phyloP scores from a whole-genome alignment of 208 protist genomes.

The Leishmania amazonensis region DNA sequence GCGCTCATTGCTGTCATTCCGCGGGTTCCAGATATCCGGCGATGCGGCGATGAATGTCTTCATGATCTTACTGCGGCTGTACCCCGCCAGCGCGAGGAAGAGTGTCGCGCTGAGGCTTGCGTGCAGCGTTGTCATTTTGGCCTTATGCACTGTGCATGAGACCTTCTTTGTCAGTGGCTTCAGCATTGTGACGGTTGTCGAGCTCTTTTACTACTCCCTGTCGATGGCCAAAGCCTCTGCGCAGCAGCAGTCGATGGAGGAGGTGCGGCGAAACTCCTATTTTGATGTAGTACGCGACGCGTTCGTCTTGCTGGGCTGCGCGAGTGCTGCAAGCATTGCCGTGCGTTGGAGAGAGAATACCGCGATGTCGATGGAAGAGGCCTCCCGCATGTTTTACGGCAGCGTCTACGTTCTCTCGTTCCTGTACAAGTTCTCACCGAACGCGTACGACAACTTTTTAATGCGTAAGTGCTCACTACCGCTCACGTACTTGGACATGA shows the following conservation, averaged over 20 bases:
- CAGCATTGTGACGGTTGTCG: conserved; percentile 52
- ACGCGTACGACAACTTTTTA: conserved; percentile 79
- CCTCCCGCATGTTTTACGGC: conserved; percentile 60
- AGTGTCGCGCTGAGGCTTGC: conserved; percentile 26
- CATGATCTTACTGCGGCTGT: conserved; percentile 28
- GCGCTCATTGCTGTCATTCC: conserved; percentile 76
- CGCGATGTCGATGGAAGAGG: conserved; percentile 30
- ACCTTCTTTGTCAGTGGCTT: conserved; percentile 61
- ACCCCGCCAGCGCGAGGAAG: conserved; percentile 11
- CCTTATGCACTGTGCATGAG: conserved; percentile 70
- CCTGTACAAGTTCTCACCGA: conserved; percentile 75
- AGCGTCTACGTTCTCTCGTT: conserved; percentile 70
- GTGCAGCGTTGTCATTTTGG: conserved; percentile 50
- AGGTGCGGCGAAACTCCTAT: conserved; percentile 57
- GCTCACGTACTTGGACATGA: conserved; percentile 45
- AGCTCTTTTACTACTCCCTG: conserved; percentile 63
- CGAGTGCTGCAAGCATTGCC: conserved; percentile 28
- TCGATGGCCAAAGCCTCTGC: conserved; percentile 49
- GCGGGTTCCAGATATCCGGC: conserved; percentile 69
- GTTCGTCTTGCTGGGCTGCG: conserved; percentile 35
- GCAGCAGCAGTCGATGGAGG: conserved; percentile 34
- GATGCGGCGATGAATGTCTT: conserved; percentile 64
- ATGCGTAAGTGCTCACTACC: conserved; percentile 76
- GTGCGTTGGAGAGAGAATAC: conserved; percentile 8
- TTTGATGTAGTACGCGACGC: conserved; percentile 65